phyloP scores from a whole-genome alignment of 176 grass and related monocot genomes.

The Zea mays region Zm-B73-REFERENCE-NAM-5.0 NC_050098.1:156568501-156569000 shows the following conservation, averaged over 20 bases:
- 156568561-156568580: slow-evolving; percentile 1
- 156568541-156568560: neutral
- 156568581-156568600: neutral
- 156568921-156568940: neutral
- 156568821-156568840: too few relatives aligned
- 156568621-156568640: neutral
- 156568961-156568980: neutral
- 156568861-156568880: too few relatives aligned
- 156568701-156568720: too few relatives aligned
- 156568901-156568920: neutral
- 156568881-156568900: neutral
- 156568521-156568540: slow-evolving; percentile 26
- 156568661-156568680: too few relatives aligned
- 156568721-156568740: too few relatives aligned
- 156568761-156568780: too few relatives aligned
- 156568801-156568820: too few relatives aligned
- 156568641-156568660: too few relatives aligned
- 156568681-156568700: too few relatives aligned
- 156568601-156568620: neutral
- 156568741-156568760: too few relatives aligned
- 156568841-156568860: too few relatives aligned
- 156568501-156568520: neutral
- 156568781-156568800: too few relatives aligned
- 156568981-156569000: neutral
- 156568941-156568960: neutral